Evolutionary conservation across 306 rosid species (phyloP), one percentile per base, ranked within the genome.

Genomic region (Crotalaria pallida): DNA sequence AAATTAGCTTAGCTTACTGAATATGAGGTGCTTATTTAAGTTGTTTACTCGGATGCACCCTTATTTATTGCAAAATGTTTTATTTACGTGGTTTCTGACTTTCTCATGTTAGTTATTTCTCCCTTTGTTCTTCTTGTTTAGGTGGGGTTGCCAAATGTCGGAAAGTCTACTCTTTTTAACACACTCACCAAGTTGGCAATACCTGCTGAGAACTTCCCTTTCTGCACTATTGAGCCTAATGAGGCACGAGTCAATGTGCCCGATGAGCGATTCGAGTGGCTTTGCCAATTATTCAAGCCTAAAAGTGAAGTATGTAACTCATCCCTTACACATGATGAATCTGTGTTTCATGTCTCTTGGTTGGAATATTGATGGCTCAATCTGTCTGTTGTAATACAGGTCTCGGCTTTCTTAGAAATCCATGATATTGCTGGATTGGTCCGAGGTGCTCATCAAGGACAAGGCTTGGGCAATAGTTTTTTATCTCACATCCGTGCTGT

Each of bases 101-200:
- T n/a, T n/a, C n/a, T 63, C 7, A 67, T 72, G 71, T 36, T 55
- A 44, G 57, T 59, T 50, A 70, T 73, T 18, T 29, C 63, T 77
- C 59, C 34, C n/a, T 2, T n/a, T n/a, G n/a, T n/a, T 41, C 15
- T 65, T 24, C 10, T 11, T 31, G 57, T 76, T 65, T 79, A 95
- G 99, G 99, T 95, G 65, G 99, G 99, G 58, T 87, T 95, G 83
- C 99, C 99, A 38, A 95, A 95, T 88, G 99, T 95, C 80, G 99
- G 99, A 53, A 95, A 95, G 55, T 95, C 99, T 72, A 95, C 99
- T 0, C 96, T 95, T 61, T 95, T 95, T 48, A 91, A 95, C 76
- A 95, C 99, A 3, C 96, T 91, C 52, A 95, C 99, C 6, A 89
- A 91, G 84, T 34, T 95, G 86, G 66, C 93, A 26, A 91, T 91